These are phyloP conservation scores for Wickerhamomyces chambardii DNA, from an alignment of 805 yeast species.

Conservation along the genomic window DNA sequence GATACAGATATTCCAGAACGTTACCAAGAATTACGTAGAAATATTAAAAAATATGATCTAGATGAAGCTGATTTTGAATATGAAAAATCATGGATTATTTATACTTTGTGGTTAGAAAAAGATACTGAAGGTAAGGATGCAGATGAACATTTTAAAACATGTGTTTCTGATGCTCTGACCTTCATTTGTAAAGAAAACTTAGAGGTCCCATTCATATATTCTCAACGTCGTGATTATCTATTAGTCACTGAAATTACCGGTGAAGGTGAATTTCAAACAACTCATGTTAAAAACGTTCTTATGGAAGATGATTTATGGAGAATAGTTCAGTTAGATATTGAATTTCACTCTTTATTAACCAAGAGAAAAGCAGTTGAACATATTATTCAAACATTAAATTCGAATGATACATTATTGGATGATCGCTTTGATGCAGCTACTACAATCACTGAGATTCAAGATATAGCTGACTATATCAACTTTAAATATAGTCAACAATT, in stretches of 20 bases:
- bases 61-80: constrained; percentile 56
- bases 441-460: constrained; percentile 76
- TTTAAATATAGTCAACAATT: constrained; percentile 49
- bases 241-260: constrained; percentile 44
- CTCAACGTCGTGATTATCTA: constrained; percentile 87
- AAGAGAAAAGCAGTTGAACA: constrained; percentile 58
- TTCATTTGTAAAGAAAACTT: constrained; percentile 68
- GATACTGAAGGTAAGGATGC: constrained; percentile 20
- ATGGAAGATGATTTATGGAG: constrained; percentile 90
- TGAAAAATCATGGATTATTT: constrained; percentile 80
- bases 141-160: constrained; percentile 39
- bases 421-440: constrained; percentile 48
- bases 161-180: constrained; percentile 64
- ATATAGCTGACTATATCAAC: constrained; percentile 72
- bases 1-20: constrained; percentile 89
- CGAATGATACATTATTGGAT: constrained; percentile 48
- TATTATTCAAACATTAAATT: constrained; percentile 42
- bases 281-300: constrained; percentile 33
- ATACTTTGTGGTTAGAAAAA: constrained; percentile 51
- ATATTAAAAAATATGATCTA: constrained; percentile 60
- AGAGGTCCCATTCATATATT: constrained; percentile 94
- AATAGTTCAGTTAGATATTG: constrained; percentile 77
- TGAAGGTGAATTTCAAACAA: constrained; percentile 31
- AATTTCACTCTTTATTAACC: constrained; percentile 75
- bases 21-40: constrained; percentile 64